Base-by-base conservation (phyloP, 148 eudicot genomes). In the Vaccinium myrtillus region DNA sequence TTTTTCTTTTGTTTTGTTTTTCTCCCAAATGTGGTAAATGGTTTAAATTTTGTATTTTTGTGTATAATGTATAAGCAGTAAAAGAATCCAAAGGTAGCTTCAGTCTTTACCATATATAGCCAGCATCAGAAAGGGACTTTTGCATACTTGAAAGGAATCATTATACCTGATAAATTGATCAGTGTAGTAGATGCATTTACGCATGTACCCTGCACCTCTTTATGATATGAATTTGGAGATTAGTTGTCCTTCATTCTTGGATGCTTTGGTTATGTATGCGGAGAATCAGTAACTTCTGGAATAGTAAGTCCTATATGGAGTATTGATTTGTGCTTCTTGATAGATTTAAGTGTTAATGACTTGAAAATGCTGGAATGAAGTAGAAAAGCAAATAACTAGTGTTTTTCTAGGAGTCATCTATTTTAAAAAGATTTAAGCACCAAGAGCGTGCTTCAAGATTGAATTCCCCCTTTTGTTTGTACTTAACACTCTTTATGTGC, bases 401-500 rank as follows among this genome's bases (percentile, higher is more conserved):
- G 50, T 7, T 36, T 74, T 74, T 36, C 23, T 30, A 49, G 2
- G 5, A n/a, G 55, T 50, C 56, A 49, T 77, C 55, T 76, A 3
- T 76, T 15, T 9, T 8, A 4, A 19, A 43, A 46, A 48, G n/a
- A 9, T 11, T 23, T 5, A 3, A 15, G 25, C 21, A 8, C 54
- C 27, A 53, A 54, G 23, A 78, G 58, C 43, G 14, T 16, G 11
- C 14, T 78, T 78, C 32, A 36, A 53, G 32, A 53, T 25, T 15
- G 19, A 18, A 5, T 13, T 19, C 18, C 2, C 43, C 21, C 23
- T 9, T 14, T 10, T 14, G 23, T 18, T 5, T 30, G 56, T 27
- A 14, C 6, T 21, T 11, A 16, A 14, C 25, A 1, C 27, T 39
- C 77, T 71, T 54, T n/a, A 78, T 84, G 36, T 88, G 88, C 91